Evolutionary conservation across 2,329 filamentous ascomycete genomes (phyloP).

Genomic region (Biscogniauxia sp.): DNA sequence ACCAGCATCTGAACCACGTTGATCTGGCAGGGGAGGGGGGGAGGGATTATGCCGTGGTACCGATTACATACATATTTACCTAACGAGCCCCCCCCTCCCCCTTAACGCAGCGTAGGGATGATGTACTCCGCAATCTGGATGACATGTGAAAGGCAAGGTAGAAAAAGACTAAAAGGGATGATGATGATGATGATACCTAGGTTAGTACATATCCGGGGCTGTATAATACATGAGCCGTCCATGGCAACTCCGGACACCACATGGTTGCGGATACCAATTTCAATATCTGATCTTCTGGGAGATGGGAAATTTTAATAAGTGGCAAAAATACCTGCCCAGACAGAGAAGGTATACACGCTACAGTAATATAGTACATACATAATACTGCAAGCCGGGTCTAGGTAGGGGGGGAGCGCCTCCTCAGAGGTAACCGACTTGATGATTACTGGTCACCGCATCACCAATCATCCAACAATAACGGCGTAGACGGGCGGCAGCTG

Average conservation of each 20-base stretch:
- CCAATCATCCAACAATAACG: neutral
- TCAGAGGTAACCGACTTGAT: neutral
- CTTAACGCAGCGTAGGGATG: neutral
- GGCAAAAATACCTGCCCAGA: neutral
- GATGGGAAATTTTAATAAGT: neutral
- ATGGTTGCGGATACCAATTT: neutral
- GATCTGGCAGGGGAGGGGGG: neutral
- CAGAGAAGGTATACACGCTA: neutral
- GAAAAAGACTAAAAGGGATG: neutral
- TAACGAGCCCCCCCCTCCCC: no score
- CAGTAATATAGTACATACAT: no score
- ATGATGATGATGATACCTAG: neutral
- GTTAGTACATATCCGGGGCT: no score
- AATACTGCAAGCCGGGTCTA: neutral
- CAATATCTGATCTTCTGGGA: neutral
- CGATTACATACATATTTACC: neutral
- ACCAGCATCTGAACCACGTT: neutral
- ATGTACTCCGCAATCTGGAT: neutral
- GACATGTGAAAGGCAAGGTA: neutral
- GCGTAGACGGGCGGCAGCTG: neutral
- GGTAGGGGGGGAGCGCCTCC: no score
- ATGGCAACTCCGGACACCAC: neutral
- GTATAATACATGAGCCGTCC: neutral
- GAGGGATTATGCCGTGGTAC: neutral
- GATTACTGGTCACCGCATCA: neutral